Evolutionary conservation across 306 rosid genomes (phyloP), one percentile per base, ranked within the genome.

Genomic region (Malus sieversii): DNA sequence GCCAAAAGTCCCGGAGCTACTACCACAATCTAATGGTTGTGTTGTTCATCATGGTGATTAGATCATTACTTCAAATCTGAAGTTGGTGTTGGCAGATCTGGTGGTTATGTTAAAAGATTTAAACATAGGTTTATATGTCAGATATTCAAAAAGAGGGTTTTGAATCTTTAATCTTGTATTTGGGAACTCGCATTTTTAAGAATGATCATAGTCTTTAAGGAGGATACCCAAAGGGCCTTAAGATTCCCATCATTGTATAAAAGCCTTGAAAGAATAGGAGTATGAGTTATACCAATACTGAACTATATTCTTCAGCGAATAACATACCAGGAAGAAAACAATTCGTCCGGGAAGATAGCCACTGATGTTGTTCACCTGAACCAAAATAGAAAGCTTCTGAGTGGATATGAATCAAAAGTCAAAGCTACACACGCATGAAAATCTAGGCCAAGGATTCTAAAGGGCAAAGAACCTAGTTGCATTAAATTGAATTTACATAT

Each of bases 271-370:
- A 44, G 14, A 25, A 33, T 19, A 23, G 67, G 51, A 30, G 12
- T 27, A 73, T 13, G 57, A 59, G 27, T 30, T 42, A 63, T 10
- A 73, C 61, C 65, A 30, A 75, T 45, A 64, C 23, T 51, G 71
- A 67, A 77, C 74, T 19, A 42, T 38, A 79, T 40, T 72, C 64
- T 80, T 75, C 29, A 72, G 61, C 45, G 71, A 78, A 77, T 8
- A 79, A 68, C 92, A 70, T 92, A 95, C 99, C 96, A 95, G 84
- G 91, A 92, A 95, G 82, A 95, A 95, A 48, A 95, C 98, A 83
- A 90, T 92, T 72, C 99, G 91, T 48, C 99, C 99, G 52, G 99
- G 99, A 75, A 95, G 99, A 87, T 95, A 95, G 75, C 99, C 98
- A 72, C 99, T 90, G 89, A 95, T 95, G 79, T 95, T 95, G 81